Conservation (phyloP, 345 rosid species). For the Boechera stricta region DNA sequence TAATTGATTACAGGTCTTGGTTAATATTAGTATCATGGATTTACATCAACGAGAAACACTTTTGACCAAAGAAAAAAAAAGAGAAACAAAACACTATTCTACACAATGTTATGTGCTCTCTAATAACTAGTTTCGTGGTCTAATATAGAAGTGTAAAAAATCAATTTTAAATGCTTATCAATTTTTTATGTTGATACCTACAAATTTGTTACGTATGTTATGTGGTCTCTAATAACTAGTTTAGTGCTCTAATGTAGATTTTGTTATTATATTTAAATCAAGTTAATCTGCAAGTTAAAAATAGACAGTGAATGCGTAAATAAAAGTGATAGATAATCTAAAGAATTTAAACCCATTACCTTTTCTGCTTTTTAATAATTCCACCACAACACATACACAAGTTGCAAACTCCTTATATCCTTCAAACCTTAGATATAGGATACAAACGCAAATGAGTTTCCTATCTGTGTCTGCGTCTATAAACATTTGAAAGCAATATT, state of each 20-base stretch:
- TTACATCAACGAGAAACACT: neutral
- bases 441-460: conserved; percentile 29
- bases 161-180: neutral
- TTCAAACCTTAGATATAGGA: conserved; percentile 16
- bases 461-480: conserved; percentile 37
- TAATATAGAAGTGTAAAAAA: neutral
- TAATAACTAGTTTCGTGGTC: neutral
- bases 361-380: conserved; percentile 30
- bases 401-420: conserved; percentile 42
- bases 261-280: neutral
- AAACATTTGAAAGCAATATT: conserved; percentile 46
- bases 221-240: neutral
- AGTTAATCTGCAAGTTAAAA: neutral
- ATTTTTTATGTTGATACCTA: neutral
- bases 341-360: conserved; percentile 42
- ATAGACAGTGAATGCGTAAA: conserved; percentile 21
- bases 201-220: neutral
- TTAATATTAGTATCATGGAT: neutral
- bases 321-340: conserved; percentile 30
- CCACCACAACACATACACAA: conserved; percentile 40
- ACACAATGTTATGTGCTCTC: neutral
- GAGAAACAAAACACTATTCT: neutral
- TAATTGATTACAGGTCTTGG: neutral
- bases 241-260: conserved; percentile 1
- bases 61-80: neutral